Base-by-base conservation (phyloP, 2,329 filamentous ascomycete genomes). In the Epichloe baconii region DNA sequence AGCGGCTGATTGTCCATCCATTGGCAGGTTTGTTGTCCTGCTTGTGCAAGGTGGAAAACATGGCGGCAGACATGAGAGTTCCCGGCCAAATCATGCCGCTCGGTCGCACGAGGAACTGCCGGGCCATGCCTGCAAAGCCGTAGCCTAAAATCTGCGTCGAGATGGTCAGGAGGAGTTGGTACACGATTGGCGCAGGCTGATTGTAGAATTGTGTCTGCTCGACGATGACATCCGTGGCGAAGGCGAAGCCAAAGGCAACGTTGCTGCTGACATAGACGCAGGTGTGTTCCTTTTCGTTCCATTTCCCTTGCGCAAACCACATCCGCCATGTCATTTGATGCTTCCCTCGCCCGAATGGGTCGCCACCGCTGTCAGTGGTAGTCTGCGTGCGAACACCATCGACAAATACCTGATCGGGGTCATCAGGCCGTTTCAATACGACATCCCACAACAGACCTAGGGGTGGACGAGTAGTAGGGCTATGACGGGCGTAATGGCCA, bases 1-100 rank as follows among this genome's bases (percentile, higher is more conserved):
- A 90, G 45, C 88, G 76, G 55, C 85, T 87, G 48, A 94, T 85
- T 42, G 69, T 83, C 88, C 88, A 94, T 36, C 88, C 86, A 64
- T 88, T 83, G 19, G 86, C 88, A 37, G 81, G 77, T 58, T 84
- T 86, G 65, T 93, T 94, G 61, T 90, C 83, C 54, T 88, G 82
- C 60, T 85, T 89, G 66, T 95, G 88, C 47, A 95, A 74, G 0
- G 87, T 91, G 4, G 82, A 84, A 60, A 95, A 93, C 86, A 95
- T 90, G 59, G 88, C 84, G 0, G 87, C 88, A 19, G 88, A 91
- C 76, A 91, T 89, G 47, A 95, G 72, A 0, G 88, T 94, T 21
- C 85, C 85, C 1, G 88, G 88, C 88, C 88, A 95, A 46, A 95
- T 88, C 85, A 95, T 94, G 53, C 86, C 86, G 55, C 85, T 86